Evolutionary conservation across 257 asterid genomes (phyloP).

Genomic region (Solanum neorickii): DNA sequence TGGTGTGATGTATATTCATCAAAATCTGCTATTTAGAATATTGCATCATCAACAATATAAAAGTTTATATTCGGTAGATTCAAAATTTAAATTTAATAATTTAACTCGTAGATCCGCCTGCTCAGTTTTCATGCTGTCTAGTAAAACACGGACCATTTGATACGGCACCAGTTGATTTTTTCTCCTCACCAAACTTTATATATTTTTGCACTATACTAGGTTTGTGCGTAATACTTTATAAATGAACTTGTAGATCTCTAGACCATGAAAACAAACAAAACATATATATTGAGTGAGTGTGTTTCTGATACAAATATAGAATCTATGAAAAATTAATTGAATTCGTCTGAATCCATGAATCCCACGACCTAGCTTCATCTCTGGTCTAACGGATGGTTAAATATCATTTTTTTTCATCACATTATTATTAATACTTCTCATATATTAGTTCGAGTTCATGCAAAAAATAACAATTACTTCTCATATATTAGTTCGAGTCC

Average conservation of each 20-base stretch:
- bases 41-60: background rate
- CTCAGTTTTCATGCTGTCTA: background rate
- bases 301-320: no score
- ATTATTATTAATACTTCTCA: background rate
- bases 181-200: background rate
- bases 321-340: no score
- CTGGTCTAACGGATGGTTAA: background rate
- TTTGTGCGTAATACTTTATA: background rate
- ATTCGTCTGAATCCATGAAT: no score
- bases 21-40: background rate
- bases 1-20: background rate
- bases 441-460: background rate
- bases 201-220: background rate
- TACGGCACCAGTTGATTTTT: background rate
- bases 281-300: no score
- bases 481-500: background rate
- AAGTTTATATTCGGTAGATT: background rate
- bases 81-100: background rate
- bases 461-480: no score
- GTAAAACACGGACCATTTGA: background rate
- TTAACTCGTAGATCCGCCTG: background rate
- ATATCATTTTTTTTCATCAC: background rate
- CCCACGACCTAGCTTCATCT: no score
- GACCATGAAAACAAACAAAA: background rate
- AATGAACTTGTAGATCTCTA: background rate